Evolutionary conservation across 495 filamentous ascomycete genomes (phyloP), one percentile per base, ranked within the genome.

Genomic region (Evernia prunastri): DNA sequence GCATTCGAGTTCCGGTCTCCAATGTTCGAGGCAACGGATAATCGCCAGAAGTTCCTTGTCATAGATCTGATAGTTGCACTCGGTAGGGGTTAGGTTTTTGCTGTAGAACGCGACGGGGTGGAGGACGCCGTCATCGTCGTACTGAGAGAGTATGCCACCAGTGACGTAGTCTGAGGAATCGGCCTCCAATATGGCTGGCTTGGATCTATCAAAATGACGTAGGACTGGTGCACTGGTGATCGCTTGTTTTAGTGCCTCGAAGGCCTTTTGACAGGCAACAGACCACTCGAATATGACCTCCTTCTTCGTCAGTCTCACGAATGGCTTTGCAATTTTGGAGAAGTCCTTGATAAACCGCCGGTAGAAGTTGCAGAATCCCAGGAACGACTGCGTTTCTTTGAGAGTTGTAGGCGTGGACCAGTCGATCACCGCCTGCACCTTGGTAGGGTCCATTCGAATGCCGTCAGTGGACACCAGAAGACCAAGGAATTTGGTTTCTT

Each of bases 221-320:
- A 76, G 67, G 12, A 73, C 63, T 43, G 56, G 68, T 20, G 67
- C 68, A 18, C 53, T 56, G 59, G 78, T 78, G 73, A 81, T 81
- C 59, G 74, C 70, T 27, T 75, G 73, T 69, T 84, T 81, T 59
- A 80, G 69, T 9, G 66, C 59, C 17, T 73, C 72, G 59, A 83
- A 83, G 35, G 81, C 80, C 58, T 78, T 69, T 64, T 83, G 49
- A 29, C 27, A 58, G 10, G 45, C 51, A 8, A 40, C 36, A 0
- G 45, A 40, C 64, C 47, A 66, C 8, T 40, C 7, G 33, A 71
- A 71, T 31, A 18, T 23, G 23, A 17, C 31, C 36, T 69, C 59
- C 43, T 73, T 71, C 61, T 65, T 63, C 15, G 54, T 67, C 0
- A 68, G 58, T 63, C 58, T 36, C 13, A 66, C 29, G 10, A 75